phyloP scores from a whole-genome alignment of 495 filamentous ascomycete genomes.

The Penicillium canescens region DNA sequence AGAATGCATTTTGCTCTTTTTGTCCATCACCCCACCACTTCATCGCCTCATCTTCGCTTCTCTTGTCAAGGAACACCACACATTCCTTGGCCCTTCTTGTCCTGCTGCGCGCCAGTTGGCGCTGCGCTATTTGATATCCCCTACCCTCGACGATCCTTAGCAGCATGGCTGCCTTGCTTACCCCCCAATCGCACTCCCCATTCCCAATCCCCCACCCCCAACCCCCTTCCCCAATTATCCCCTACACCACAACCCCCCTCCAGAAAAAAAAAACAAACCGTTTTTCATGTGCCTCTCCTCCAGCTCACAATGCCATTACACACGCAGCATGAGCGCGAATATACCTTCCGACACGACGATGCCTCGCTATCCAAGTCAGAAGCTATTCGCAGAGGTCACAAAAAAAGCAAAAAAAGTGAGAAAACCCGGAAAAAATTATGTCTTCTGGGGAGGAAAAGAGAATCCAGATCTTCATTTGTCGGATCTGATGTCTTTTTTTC shows the following conservation, averaged over 20 bases:
- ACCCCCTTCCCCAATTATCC: conserved; percentile 1
- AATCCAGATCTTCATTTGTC: conserved; percentile 11
- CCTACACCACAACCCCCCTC: conserved; percentile 7
- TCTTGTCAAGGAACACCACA: conserved; percentile 10
- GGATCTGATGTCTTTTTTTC: conserved; percentile 4
- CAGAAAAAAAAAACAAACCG: conserved; percentile 20
- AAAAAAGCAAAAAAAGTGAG: conserved; percentile 37
- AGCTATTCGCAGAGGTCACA: conserved; percentile 17
- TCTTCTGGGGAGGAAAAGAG: conserved; percentile 20
- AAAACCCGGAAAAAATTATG: conserved; percentile 33
- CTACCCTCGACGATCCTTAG: conserved; percentile 27
- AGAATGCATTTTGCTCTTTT: conserved; percentile 35
- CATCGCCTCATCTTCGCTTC: conserved; percentile 18
- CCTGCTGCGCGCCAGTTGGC: conserved; percentile 28
- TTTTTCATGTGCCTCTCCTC: conserved; percentile 38
- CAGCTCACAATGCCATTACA: neutral
- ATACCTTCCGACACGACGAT: neutral
- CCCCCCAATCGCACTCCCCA: neutral
- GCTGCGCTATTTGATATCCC: conserved; percentile 31
- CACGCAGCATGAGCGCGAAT: neutral
- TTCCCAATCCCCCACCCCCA: conserved; percentile 4
- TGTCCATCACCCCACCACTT: conserved; percentile 11
- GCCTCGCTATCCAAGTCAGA: neutral
- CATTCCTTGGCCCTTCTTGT: conserved; percentile 14
- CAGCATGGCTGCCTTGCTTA: conserved; percentile 17